phyloP scores from a whole-genome alignment of 2,329 filamentous ascomycete species.

The Colletotrichum zoysiae region DNA sequence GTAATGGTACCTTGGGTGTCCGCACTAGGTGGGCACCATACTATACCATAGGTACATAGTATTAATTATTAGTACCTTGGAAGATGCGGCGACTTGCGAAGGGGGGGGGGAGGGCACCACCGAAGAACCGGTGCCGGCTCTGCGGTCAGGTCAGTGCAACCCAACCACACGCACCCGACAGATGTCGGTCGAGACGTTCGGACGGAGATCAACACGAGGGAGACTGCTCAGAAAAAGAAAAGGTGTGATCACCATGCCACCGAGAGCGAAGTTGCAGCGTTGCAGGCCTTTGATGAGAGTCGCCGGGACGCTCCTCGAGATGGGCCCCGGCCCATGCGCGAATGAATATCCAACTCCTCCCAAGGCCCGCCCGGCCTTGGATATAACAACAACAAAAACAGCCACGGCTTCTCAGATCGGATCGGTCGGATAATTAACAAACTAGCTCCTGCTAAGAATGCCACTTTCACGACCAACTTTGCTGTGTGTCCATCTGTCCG shows the following conservation, averaged over 20 bases:
- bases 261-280: not conserved
- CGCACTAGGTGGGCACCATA: too few relatives aligned
- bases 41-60: too few relatives aligned
- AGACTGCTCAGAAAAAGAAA: not conserved
- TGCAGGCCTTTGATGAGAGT: not conserved
- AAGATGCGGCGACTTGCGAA: conserved; percentile 37
- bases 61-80: not conserved
- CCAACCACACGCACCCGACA: not conserved
- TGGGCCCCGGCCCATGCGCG: conserved; percentile 1
- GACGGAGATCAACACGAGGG: not conserved
- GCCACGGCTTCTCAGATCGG: not conserved
- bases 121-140: not conserved
- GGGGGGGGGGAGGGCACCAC: not conserved
- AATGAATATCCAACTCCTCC: not conserved
- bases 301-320: too few relatives aligned
- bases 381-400: too few relatives aligned
- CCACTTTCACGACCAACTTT: not conserved
- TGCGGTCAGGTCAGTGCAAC: not conserved
- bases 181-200: not conserved
- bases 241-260: not conserved
- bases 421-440: not conserved
- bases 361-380: too few relatives aligned
- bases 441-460: not conserved
- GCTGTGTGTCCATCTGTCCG: not conserved
- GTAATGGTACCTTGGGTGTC: too few relatives aligned